Evolutionary conservation across 2,329 filamentous ascomycete genomes (phyloP), one percentile per base, ranked within the genome.

Genomic region (Zalaria obscura): DNA sequence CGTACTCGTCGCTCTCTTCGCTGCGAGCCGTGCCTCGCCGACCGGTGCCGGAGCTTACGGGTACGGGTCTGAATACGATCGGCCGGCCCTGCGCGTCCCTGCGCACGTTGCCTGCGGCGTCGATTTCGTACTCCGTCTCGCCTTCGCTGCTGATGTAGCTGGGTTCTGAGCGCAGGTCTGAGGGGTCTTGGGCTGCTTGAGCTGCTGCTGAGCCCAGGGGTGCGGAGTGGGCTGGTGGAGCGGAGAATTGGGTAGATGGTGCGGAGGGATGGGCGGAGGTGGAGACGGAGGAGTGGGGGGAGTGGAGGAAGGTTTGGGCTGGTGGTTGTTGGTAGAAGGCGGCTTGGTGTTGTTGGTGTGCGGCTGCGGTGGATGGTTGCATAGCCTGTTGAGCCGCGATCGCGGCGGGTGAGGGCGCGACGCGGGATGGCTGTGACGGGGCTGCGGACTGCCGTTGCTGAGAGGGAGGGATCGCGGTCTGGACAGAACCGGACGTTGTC

Each of bases 101-200:
- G 42, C 75, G 66, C 50, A 78, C 76, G 49, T 75, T 70, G 46
- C 76, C 77, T 42, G 73, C 63, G 28, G 68, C 66, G 55, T 81
- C 76, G 50, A 76, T 71, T 46, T 74, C 70, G 60, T 83, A 87
- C 59, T 87, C 81, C 58, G 82, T 81, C 62, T 79, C 76, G 57
- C 72, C 76, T 57, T 83, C 80, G 43, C 75, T 80, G 43, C 57
- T 62, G 25, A 60, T 64, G 44, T 68, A 68, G 11, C 57, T 56
- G 10, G 62, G 61, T 29, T 70, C 68, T 48, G 68, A 73, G 18
- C 67, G 41, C 1, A 44, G 28, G 9, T 40, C 43, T 27, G 60
- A 40, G 48, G 61, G 43, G 8, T 31, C 27, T 37, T 37, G 36
- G 25, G 43, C 25, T 25, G 44, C 31, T 25, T 43, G 42, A 33